Conservation (phyloP, 1,139 yeast species). For the Suzukiozyma palmioleophila region DNA sequence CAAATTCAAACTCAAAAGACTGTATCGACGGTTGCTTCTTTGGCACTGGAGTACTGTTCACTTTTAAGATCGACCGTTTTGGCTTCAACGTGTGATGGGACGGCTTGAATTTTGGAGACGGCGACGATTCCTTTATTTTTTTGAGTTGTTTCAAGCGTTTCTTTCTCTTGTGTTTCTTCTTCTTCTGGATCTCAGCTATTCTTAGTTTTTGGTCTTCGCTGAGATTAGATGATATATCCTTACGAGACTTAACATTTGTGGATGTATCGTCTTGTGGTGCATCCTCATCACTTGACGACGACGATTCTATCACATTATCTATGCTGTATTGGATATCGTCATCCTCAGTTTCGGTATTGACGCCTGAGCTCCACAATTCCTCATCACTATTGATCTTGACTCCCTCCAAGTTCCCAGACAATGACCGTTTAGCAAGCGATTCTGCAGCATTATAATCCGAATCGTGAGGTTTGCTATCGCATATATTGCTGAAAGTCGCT, state of each 20-base stretch:
- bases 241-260: conserved; percentile 14
- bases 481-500: conserved; percentile 10
- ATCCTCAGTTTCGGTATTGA: conserved; percentile 20
- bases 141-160: conserved; percentile 4
- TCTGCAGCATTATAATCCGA: conserved; percentile 5
- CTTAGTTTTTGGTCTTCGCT: conserved; percentile 10
- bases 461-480: conserved; percentile 11
- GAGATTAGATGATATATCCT: conserved; percentile 22
- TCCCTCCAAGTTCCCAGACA: conserved; percentile 6
- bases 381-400: conserved; percentile 9
- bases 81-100: conserved; percentile 42
- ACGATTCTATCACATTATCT: conserved; percentile 9
- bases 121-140: conserved; percentile 19
- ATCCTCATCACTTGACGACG: conserved; percentile 26
- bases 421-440: conserved; percentile 1
- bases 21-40: not conserved
- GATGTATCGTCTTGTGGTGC: conserved; percentile 14
- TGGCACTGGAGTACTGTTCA: conserved; percentile 2
- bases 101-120: conserved; percentile 43
- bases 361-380: conserved; percentile 19
- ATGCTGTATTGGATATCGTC: conserved; percentile 12
- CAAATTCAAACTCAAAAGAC: not conserved
- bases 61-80: conserved; percentile 37
- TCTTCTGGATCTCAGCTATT: conserved; percentile 2
- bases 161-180: conserved; percentile 8